Evolutionary conservation across 768 basidiomycete genomes (phyloP), one percentile per base, ranked within the genome.

Genomic region (Boletus vinaceobasis): DNA sequence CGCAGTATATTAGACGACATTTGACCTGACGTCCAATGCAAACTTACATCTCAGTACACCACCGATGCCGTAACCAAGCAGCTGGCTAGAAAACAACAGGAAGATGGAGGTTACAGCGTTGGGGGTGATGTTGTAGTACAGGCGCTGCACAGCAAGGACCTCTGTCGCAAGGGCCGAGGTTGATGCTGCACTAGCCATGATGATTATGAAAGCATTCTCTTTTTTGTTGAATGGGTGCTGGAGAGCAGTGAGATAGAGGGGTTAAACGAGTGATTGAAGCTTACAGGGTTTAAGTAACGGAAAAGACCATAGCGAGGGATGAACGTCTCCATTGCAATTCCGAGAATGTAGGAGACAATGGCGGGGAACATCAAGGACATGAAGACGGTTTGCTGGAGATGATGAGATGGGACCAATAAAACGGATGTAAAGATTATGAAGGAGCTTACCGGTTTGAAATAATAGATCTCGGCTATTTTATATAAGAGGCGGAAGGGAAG

Each of bases 221-320:
- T 82, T 83, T 65, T 79, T 82, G 64, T 83, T 82, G 67, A 82
- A 83, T 3, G 82, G 78, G 26, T 77, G 74, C 80, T 82, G n/a
- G 29, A n/a, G 21, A 39, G 40, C 8, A 17, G 26, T 55, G 21
- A 58, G 60, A 29, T 15, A 33, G 48, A 50, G 7, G n/a, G 9
- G n/a, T 23, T 2, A 0, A 7, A 11, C 17, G 31, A 21, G n/a
- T 43, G 14, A 15, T 23, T 21, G 10, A 39, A 35, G 1, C 50
- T 33, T n/a, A 67, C 75, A 17, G 81, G 82, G 57, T 84, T 84
- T 7, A 84, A 73, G 55, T 75, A 77, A 13, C 75, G 76, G 61
- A 82, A 73, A 19, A 71, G 39, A 5, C 82, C 79, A 10, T 53
- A 60, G 4, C 70, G 68, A 8, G 82, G 82, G 37, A 83, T 74